Percentiles rank a stretch among this genome's conserved stretches.
Evolutionary conservation across 345 rosid genomes (phyloP).

Genomic region (Reutealis trisperma): DNA sequence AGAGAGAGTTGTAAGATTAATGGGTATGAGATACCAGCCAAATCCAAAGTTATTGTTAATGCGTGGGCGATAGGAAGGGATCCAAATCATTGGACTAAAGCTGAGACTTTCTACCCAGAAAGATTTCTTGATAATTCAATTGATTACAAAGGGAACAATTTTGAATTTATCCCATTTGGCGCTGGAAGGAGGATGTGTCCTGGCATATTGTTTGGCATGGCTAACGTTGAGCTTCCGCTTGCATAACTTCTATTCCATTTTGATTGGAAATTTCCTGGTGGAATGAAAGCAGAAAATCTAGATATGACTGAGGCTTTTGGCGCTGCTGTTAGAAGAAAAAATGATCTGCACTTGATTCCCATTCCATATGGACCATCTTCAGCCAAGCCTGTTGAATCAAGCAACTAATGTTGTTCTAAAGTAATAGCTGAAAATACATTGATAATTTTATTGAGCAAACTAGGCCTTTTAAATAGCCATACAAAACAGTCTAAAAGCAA

Average conservation of each 20-base stretch:
- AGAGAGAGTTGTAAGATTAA: constrained; percentile 13
- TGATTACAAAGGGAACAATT: constrained; percentile 28
- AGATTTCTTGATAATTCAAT: constrained; percentile 24
- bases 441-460: no score
- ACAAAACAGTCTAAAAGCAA: no score
- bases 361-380: not conserved
- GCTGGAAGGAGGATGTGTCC: constrained; percentile 42
- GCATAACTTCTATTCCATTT: constrained; percentile 30
- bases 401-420: no score
- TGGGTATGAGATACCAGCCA: constrained; percentile 21
- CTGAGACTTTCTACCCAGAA: constrained; percentile 31
- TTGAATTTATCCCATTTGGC: constrained; percentile 35
- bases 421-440: no score
- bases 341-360: constrained; percentile 12
- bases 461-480: no score
- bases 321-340: constrained; percentile 3
- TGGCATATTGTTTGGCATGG: constrained; percentile 21
- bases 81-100: constrained; percentile 28
- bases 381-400: no score
- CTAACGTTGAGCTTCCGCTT: constrained; percentile 27
- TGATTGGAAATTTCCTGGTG: constrained; percentile 34
- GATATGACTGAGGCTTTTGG: constrained; percentile 35
- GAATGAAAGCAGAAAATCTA: not conserved
- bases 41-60: constrained; percentile 25
- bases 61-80: constrained; percentile 37